Evolutionary conservation across 345 rosid species (phyloP).

Genomic region (Acer campestre): DNA sequence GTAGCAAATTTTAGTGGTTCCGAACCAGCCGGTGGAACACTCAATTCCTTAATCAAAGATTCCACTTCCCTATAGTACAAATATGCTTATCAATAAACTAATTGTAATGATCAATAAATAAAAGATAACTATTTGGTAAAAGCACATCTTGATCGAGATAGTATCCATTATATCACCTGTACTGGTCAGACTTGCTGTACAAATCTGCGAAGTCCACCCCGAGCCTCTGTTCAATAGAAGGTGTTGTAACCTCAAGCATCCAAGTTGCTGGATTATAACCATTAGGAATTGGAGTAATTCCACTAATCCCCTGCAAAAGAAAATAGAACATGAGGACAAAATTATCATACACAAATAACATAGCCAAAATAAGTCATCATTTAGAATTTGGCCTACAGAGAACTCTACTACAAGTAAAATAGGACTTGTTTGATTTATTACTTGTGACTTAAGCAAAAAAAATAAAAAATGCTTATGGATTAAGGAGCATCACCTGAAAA

Average conservation of each 20-base stretch:
- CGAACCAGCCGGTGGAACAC: slow-evolving; percentile 44
- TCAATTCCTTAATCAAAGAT: slow-evolving; percentile 49
- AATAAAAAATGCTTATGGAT: background rate
- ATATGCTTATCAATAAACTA: slow-evolving; percentile 9
- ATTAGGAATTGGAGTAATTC: slow-evolving; percentile 56
- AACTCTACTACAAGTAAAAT: background rate
- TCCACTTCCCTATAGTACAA: slow-evolving; percentile 65
- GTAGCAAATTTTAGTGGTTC: slow-evolving; percentile 57
- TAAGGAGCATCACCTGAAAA: slow-evolving; percentile 43
- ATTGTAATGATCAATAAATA: background rate
- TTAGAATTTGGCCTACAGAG: too few species aligned
- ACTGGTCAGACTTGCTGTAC: slow-evolving; percentile 61
- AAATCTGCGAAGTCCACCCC: slow-evolving; percentile 55
- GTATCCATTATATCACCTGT: slow-evolving; percentile 42
- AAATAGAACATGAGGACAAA: background rate
- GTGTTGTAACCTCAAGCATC: slow-evolving; percentile 59
- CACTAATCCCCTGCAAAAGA: slow-evolving; percentile 45
- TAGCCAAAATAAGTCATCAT: background rate
- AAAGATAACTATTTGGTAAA: background rate
- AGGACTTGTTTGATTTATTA: background rate
- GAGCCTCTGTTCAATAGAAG: slow-evolving; percentile 42
- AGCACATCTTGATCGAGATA: slow-evolving; percentile 1
- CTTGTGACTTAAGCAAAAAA: background rate
- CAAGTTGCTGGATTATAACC: slow-evolving; percentile 63
- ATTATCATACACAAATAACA: background rate